Percentiles rank a stretch among this genome's conserved stretches.
phyloP scores from a whole-genome alignment of 192 early-diverging fungal genomes.

The Thamnidium elegans region DNA sequence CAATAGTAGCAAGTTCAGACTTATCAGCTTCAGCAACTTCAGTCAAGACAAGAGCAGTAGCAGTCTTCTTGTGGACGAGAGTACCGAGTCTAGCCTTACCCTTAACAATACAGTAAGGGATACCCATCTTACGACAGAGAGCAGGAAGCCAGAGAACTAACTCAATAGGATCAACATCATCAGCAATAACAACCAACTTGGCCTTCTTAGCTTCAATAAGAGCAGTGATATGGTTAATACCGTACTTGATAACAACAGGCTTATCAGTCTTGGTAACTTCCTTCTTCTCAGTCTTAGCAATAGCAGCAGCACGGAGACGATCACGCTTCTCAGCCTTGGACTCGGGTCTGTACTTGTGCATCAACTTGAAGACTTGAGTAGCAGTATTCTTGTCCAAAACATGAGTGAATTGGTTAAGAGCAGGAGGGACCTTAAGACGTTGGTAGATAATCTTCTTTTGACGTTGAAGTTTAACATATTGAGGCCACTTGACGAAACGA shows the following conservation, averaged over 20 bases:
- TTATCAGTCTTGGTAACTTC: conserved; percentile 80
- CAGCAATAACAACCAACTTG: conserved; percentile 96
- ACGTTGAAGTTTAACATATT: conserved; percentile 98
- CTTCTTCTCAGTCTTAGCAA: conserved; percentile 86
- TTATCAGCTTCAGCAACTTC: conserved; percentile 97
- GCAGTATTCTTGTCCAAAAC: conserved; percentile 98
- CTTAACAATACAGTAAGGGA: conserved; percentile 99
- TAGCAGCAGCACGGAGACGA: conserved; percentile 86
- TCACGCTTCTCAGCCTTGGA: conserved; percentile 93
- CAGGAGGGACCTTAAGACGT: conserved; percentile 99
- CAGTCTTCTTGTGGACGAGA: conserved; percentile 99
- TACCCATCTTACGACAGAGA: conserved; percentile 99
- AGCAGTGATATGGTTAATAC: conserved; percentile 99
- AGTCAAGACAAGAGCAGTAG: conserved; percentile 92
- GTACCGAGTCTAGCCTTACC: conserved; percentile 97
- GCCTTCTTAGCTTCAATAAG: conserved; percentile 99
- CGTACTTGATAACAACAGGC: conserved; percentile 96
- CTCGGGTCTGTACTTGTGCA: conserved; percentile 99
- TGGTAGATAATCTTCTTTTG: conserved; percentile 96
- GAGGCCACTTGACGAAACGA: conserved; percentile 98
- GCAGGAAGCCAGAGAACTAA: conserved; percentile 98
- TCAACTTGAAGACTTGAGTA: conserved; percentile 96
- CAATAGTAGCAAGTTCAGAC: conserved; percentile 78
- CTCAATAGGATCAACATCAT: conserved; percentile 99
- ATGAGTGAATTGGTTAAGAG: conserved; percentile 99